Base-by-base conservation (phyloP, 768 basidiomycete genomes). In the Amanita inopinata region DNA sequence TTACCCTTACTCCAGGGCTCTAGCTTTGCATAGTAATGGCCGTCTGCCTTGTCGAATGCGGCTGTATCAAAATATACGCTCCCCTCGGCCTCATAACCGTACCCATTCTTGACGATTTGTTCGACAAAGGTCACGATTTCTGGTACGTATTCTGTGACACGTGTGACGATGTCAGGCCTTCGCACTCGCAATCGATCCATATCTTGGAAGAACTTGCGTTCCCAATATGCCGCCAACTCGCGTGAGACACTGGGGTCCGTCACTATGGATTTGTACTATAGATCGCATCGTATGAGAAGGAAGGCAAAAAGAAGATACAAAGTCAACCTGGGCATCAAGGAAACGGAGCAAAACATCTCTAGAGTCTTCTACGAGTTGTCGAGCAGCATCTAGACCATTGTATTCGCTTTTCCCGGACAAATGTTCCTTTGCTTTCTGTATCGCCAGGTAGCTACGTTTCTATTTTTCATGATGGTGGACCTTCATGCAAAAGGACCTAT, bases 1-100 rank as follows among this genome's bases (percentile, higher is more conserved):
- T 99, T 96, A 12, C 89, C 90, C 65, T 91, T 94, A 58, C 84
- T 93, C 81, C 90, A 90, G 3, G 96, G 93, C 55, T 93, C 89
- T 30, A 98, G 66, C 63, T 97, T 98, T 7, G 92, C 92, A 54
- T 98, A 99, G 45, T 76, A 65, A 54, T 98, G 93, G 3, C 66
- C 71, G 45, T 78, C 73, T 10, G 80, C 72, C 33, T 72, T 71
- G 58, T 94, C 88, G 52, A 94, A 97, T 28, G 74, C 72, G 36
- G 63, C 63, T 0, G 89, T 93, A 61, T 96, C 86, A 53, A 97
- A 97, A 63, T 93, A 97, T 20, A 97, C 78, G 60, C 83, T 90
- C 11, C 91, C 91, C 48, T 71, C 68, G 5, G 66, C 61, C 49
- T 69, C 70, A 49, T 76, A 76, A 18, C 73, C 91, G 55, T 80